A percentile compares a stretch with the other conserved stretches of the same genome.
These are phyloP conservation scores for Macrophomina phaseolina DNA, from an alignment of 2,329 filamentous ascomycete species.

Conservation along the genomic window DNA sequence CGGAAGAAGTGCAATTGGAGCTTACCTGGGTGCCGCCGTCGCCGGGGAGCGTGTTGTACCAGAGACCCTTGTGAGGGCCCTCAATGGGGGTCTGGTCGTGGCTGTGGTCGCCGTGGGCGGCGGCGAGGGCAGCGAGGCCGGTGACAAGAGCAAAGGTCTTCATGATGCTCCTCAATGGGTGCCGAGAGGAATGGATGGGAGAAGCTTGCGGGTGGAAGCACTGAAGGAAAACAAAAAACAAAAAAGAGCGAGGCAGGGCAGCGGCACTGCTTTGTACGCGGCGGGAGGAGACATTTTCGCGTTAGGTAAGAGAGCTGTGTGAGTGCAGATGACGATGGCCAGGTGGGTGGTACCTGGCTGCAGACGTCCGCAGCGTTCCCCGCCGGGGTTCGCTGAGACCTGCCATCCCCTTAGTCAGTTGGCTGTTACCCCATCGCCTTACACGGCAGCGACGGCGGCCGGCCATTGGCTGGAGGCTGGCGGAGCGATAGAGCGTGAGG, in stretches of 20 bases:
- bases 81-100: conserved; percentile 64
- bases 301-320: conserved; percentile 11
- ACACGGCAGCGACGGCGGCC: not conserved
- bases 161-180: conserved; percentile 17
- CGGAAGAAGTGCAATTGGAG: not conserved
- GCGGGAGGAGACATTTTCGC: conserved; percentile 7
- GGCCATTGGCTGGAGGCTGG: conserved; percentile 5
- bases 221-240: not conserved
- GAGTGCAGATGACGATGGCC: conserved; percentile 9
- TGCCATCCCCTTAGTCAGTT: not conserved
- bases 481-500: conserved; percentile 20
- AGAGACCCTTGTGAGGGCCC: conserved; percentile 75
- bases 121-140: conserved; percentile 56
- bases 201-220: not conserved
- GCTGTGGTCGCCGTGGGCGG: conserved; percentile 65
- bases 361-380: not conserved
- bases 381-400: not conserved
- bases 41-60: conserved; percentile 83
- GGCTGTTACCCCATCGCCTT: conserved; percentile 16
- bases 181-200: not conserved
- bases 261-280: conserved; percentile 13
- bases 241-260: not conserved
- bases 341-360: conserved; percentile 4
- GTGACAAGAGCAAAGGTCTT: conserved; percentile 31
- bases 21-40: conserved; percentile 81